A percentile compares a stretch with the other conserved stretches of the same genome.
Evolutionary conservation across 2,329 filamentous ascomycete genomes (phyloP).

Genomic region (Magnaporthiopsis poae): DNA sequence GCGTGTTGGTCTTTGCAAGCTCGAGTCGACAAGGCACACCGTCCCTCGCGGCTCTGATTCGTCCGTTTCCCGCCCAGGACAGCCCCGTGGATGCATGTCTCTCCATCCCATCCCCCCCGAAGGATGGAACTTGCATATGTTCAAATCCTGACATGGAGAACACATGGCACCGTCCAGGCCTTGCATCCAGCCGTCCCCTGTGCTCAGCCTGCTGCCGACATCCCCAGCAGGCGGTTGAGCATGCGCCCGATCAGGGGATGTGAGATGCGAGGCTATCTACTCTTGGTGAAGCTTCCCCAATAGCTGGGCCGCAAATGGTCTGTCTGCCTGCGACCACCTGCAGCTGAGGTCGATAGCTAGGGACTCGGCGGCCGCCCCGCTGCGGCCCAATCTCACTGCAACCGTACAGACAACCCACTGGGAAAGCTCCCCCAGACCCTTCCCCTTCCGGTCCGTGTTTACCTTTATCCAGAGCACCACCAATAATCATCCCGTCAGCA

Average conservation of each 20-base stretch:
- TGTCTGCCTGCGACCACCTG: too few relatives aligned
- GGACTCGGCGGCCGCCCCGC: too few relatives aligned
- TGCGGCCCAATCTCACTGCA: too few relatives aligned
- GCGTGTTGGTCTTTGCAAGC: neutral
- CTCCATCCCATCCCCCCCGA: too few relatives aligned
- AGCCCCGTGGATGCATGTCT: neutral
- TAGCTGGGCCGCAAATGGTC: too few relatives aligned
- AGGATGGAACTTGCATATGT: neutral
- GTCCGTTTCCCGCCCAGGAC: neutral
- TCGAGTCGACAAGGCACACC: neutral
- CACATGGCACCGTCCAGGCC: slow-evolving; percentile 5
- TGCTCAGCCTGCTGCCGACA: neutral
- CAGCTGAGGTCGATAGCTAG: too few relatives aligned
- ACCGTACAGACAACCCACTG: neutral
- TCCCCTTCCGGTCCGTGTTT: neutral
- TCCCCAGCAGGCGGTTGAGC: neutral
- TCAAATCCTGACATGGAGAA: neutral
- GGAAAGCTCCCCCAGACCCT: neutral
- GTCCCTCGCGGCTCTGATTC: neutral
- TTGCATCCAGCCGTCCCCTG: neutral
- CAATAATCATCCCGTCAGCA: too few relatives aligned
- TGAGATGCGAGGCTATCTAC: too few relatives aligned
- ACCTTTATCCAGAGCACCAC: neutral
- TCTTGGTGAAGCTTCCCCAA: too few relatives aligned
- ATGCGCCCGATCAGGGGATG: too few relatives aligned